phyloP scores from a whole-genome alignment of 2,329 filamentous ascomycete species.

The Ramichloridium luteum region DNA sequence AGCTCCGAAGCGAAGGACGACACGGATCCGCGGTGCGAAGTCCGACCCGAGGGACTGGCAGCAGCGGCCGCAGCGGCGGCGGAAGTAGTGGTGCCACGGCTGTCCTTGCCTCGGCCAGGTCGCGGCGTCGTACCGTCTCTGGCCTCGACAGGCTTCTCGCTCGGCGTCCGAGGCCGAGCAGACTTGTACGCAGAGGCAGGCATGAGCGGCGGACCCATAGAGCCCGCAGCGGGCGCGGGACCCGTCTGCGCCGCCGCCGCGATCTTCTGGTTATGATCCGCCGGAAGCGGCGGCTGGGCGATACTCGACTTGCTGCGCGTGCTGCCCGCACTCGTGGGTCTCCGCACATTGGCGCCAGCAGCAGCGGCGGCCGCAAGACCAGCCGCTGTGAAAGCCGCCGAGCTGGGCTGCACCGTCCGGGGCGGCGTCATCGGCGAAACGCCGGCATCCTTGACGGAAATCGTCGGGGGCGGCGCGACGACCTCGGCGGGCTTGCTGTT shows the following conservation, averaged over 20 bases:
- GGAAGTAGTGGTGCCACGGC: constrained; percentile 32
- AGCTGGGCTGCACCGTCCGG: constrained; percentile 3
- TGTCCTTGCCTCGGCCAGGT: constrained; percentile 32
- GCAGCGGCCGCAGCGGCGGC: constrained; percentile 33
- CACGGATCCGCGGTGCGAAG: constrained; percentile 62
- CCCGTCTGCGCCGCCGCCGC: constrained; percentile 50
- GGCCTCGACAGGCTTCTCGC: constrained; percentile 15
- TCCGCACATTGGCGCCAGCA: constrained; percentile 14
- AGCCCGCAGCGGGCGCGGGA: constrained; percentile 24
- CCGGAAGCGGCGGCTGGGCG: constrained; percentile 53
- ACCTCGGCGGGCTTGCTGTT: constrained; percentile 35
- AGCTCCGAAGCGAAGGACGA: constrained; percentile 94
- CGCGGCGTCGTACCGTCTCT: constrained; percentile 46
- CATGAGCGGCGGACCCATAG: constrained; percentile 75
- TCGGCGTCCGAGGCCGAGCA: constrained; percentile 19
- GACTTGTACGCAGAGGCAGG: constrained; percentile 62
- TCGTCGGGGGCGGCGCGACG: constrained; percentile 4
- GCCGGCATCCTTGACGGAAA: constrained; percentile 8
- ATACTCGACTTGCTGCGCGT: constrained; percentile 38
- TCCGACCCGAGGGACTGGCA: constrained; percentile 5
- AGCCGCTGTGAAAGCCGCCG: constrained; percentile 17
- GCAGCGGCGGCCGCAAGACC: constrained; percentile 12
- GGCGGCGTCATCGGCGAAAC: constrained; percentile 11
- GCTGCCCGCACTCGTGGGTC: constrained; percentile 66
- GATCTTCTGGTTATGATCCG: constrained; percentile 74